Conservation (phyloP, 164 flowering plant genomes). For the Tetracentron sinense region DNA sequence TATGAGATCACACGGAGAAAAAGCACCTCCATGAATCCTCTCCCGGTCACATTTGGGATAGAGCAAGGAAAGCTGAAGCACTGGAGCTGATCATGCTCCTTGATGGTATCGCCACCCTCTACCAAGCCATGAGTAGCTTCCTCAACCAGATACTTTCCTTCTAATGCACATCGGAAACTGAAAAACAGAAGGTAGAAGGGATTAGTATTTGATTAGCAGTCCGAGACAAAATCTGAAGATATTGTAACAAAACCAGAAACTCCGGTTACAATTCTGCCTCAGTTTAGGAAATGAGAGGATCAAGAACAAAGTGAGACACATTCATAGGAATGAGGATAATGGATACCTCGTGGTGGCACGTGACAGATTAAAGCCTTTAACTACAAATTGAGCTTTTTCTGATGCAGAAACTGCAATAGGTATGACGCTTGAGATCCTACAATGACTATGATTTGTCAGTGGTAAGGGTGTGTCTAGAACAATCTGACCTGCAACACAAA, state of each 20-base stretch:
- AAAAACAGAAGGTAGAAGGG: conserved; percentile 5
- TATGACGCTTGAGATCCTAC: conserved; percentile 51
- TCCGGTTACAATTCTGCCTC: no score
- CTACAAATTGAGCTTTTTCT: conserved; percentile 40
- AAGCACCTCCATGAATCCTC: conserved; percentile 86
- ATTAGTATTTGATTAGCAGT: neutral
- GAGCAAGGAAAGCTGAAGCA: conserved; percentile 49
- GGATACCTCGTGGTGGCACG: conserved; percentile 47
- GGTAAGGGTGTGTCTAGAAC: conserved; percentile 57
- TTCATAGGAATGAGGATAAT: neutral
- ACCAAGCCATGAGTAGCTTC: conserved; percentile 35
- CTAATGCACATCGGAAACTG: conserved; percentile 74
- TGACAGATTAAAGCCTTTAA: conserved; percentile 58
- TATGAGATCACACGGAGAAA: neutral
- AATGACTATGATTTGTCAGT: conserved; percentile 22
- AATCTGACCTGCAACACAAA: conserved; percentile 58
- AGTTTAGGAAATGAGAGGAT: neutral
- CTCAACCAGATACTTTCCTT: conserved; percentile 63
- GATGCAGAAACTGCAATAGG: conserved; percentile 65
- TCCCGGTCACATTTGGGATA: conserved; percentile 55
- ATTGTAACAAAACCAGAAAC: no score
- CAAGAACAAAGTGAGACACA: neutral
- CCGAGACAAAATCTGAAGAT: no score
- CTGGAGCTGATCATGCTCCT: conserved; percentile 45
- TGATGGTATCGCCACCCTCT: conserved; percentile 27